Conservation (phyloP, 1,284 basidiomycete genomes). For the Peniophora sp. region DNA sequence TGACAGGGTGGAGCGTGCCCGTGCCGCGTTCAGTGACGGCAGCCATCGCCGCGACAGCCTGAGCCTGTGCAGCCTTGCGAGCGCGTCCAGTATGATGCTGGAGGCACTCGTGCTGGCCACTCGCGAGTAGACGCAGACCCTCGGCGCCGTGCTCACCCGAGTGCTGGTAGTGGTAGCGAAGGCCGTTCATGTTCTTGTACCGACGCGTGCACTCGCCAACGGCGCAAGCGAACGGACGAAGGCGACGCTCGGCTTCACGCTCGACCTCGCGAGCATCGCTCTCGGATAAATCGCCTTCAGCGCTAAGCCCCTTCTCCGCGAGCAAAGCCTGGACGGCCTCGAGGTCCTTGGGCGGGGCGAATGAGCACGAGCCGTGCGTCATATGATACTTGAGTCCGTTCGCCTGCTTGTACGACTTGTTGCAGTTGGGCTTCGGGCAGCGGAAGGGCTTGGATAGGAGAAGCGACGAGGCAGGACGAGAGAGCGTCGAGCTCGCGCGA, state of each 20-base stretch:
- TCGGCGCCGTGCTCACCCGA: conserved; percentile 90
- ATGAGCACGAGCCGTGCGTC: conserved; percentile 90
- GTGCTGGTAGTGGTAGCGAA: conserved; percentile 95
- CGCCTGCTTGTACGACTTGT: conserved; percentile 98
- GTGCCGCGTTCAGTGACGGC: conserved; percentile 8
- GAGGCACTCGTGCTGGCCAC: conserved; percentile 69
- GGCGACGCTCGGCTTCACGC: conserved; percentile 72
- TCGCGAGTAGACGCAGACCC: conserved; percentile 77
- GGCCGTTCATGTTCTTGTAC: conserved; percentile 98
- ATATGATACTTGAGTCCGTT: conserved; percentile 97
- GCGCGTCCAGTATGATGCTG: conserved; percentile 20
- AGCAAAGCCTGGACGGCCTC: conserved; percentile 64
- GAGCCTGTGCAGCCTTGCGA: conserved; percentile 6
- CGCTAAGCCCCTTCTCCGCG: conserved; percentile 44
- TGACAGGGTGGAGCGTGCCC: too few relatives aligned
- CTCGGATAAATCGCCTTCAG: conserved; percentile 39
- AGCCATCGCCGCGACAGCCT: conserved; percentile 12
- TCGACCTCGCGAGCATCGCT: conserved; percentile 69
- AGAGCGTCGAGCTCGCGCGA: conserved; percentile 38
- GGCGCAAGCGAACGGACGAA: conserved; percentile 83
- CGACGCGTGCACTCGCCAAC: conserved; percentile 88
- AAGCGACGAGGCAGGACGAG: conserved; percentile 43
- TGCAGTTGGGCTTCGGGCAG: conserved; percentile 95
- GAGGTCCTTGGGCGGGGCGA: conserved; percentile 76
- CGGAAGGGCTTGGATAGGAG: conserved; percentile 84